Conservation (phyloP, 768 basidiomycete genomes). For the Mycena chlorophos region DNA sequence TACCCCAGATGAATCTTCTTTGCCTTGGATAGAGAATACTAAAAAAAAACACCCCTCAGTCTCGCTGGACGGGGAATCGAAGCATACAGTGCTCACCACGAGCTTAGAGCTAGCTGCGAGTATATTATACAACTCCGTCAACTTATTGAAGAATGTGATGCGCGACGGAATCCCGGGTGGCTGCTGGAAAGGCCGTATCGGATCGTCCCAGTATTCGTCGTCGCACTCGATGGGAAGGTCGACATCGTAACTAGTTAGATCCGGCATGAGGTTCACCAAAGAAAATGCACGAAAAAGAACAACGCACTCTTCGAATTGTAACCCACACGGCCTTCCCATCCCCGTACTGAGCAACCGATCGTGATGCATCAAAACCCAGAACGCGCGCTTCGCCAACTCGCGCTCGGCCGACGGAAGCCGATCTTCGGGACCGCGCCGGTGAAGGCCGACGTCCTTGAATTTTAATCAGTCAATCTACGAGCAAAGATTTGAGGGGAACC, state of each 20-base stretch:
- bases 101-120: too few relatives aligned
- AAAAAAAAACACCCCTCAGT: constrained; percentile 32
- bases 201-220: constrained; percentile 73
- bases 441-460: constrained; percentile 78
- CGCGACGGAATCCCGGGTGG: constrained; percentile 55
- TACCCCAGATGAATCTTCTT: constrained; percentile 46
- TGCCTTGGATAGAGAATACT: constrained; percentile 70
- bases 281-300: constrained; percentile 20
- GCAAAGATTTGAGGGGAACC: too few relatives aligned
- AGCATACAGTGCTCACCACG: too few relatives aligned
- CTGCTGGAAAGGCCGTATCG: constrained; percentile 58
- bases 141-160: constrained; percentile 56
- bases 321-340: constrained; percentile 65
- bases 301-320: constrained; percentile 76
- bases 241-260: constrained; percentile 67
- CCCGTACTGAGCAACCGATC: constrained; percentile 51
- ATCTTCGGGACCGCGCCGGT: constrained; percentile 40
- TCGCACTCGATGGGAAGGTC: constrained; percentile 64
- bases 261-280: too few relatives aligned
- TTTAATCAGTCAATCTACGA: too few relatives aligned
- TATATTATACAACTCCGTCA: constrained; percentile 56
- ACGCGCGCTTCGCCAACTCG: constrained; percentile 72
- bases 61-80: constrained; percentile 61
- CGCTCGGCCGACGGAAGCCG: constrained; percentile 50
- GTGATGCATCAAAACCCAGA: constrained; percentile 45